phyloP scores from a whole-genome alignment of 1,284 basidiomycete genomes.

The Apiotrichum brassicae region DNA sequence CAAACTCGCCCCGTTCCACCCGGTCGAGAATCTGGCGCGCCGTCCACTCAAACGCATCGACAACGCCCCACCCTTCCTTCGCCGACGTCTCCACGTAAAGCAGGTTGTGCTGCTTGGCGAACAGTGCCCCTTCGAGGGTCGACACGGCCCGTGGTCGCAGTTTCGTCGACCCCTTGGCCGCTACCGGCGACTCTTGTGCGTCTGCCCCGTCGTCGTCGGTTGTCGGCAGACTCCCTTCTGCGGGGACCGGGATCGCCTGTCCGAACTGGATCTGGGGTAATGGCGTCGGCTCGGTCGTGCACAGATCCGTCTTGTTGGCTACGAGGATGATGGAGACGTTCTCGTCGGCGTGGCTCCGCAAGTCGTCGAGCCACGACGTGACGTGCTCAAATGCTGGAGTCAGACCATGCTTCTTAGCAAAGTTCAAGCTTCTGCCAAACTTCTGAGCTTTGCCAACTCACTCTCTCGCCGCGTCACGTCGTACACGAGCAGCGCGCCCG shows the following conservation, averaged over 20 bases:
- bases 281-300: slow-evolving; percentile 21
- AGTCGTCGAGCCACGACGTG: slow-evolving; percentile 39
- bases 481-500: slow-evolving; percentile 86
- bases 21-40: slow-evolving; percentile 38
- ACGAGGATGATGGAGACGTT: slow-evolving; percentile 42
- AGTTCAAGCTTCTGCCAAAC: background rate
- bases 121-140: slow-evolving; percentile 31
- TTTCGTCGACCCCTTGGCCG: background rate
- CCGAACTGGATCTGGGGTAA: slow-evolving; percentile 29
- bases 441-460: slow-evolving; percentile 26
- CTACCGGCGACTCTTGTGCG: background rate
- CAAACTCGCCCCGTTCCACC: slow-evolving; percentile 27
- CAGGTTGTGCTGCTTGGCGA: slow-evolving; percentile 38
- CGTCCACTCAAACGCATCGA: slow-evolving; percentile 41
- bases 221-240: background rate
- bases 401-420: background rate
- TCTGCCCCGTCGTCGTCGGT: background rate
- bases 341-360: slow-evolving; percentile 39
- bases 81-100: slow-evolving; percentile 43
- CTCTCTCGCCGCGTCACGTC: slow-evolving; percentile 73
- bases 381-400: slow-evolving; percentile 40
- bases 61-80: slow-evolving; percentile 43
- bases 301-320: slow-evolving; percentile 44
- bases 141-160: slow-evolving; percentile 27
- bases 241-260: slow-evolving; percentile 21